Evolutionary conservation across 257 asterid species (phyloP).

Genomic region (Nicotiana otophora): DNA sequence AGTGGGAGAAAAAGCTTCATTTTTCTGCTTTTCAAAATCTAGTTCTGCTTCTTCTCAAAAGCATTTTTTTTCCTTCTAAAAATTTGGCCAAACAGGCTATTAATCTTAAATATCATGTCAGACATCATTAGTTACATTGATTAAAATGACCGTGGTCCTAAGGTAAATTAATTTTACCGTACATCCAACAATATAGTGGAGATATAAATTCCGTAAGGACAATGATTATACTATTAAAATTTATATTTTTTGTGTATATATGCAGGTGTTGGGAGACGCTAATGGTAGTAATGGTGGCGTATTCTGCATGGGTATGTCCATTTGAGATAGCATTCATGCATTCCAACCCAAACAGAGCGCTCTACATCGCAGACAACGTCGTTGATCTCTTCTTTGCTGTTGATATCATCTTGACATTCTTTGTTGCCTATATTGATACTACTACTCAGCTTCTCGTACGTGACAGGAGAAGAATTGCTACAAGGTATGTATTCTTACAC

Average conservation of each 20-base stretch:
- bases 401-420: slow-evolving; percentile 71
- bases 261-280: slow-evolving; percentile 86
- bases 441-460: slow-evolving; percentile 64
- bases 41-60: too few species aligned
- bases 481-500: slow-evolving; percentile 37
- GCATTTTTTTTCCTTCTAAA: too few species aligned
- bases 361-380: slow-evolving; percentile 48
- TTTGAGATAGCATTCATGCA: slow-evolving; percentile 67
- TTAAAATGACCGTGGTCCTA: not conserved
- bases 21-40: too few species aligned
- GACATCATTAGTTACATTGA: too few species aligned
- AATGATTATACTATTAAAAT: not conserved
- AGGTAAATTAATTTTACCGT: not conserved
- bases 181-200: too few species aligned
- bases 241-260: not conserved
- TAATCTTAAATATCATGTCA: not conserved
- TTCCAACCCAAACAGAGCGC: slow-evolving; percentile 25
- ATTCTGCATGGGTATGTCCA: slow-evolving; percentile 82
- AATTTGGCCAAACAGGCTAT: too few species aligned
- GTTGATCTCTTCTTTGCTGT: slow-evolving; percentile 60
- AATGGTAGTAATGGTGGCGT: slow-evolving; percentile 69
- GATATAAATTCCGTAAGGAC: not conserved
- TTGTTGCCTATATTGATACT: slow-evolving; percentile 72
- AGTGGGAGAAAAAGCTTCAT: too few species aligned
- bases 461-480: slow-evolving; percentile 47